These are phyloP conservation scores for Brasenia schreberi DNA, from an alignment of 164 flowering plant genomes.

Conservation along the genomic window DNA sequence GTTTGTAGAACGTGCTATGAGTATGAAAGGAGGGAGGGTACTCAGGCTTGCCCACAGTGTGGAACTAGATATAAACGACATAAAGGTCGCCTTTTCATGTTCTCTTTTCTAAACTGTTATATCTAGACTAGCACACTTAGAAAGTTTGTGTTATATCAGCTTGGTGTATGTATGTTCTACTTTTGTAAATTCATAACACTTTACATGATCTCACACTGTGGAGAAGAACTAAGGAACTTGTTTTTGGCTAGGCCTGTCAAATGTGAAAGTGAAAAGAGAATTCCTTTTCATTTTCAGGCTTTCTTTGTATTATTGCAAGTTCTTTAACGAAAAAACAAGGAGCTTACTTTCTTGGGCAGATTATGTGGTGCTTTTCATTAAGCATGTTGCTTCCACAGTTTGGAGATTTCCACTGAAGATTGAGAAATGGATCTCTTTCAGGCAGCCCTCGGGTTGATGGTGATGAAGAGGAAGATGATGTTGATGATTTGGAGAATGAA, in stretches of 20 bases:
- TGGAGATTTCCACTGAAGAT: background rate
- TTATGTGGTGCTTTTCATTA: background rate
- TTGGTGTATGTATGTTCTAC: background rate
- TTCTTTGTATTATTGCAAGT: background rate
- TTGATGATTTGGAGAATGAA: constrained; percentile 92
- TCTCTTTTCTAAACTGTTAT: background rate
- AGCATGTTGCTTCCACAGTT: background rate
- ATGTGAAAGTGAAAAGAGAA: background rate
- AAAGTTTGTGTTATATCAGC: background rate
- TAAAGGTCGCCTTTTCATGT: constrained; percentile 40
- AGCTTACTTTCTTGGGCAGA: background rate
- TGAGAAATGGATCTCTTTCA: constrained; percentile 10
- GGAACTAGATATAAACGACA: constrained; percentile 88
- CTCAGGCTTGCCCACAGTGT: constrained; percentile 92
- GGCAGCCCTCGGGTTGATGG: constrained; percentile 89
- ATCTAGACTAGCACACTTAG: background rate
- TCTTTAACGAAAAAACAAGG: background rate
- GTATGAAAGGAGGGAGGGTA: constrained; percentile 91
- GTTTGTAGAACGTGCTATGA: constrained; percentile 91
- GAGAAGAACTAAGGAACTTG: background rate
- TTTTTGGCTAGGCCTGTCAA: background rate
- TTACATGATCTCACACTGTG: background rate
- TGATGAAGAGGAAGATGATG: constrained; percentile 88
- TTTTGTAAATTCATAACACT: background rate
- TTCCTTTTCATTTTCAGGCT: background rate